A percentile compares a stretch with the other conserved stretches of the same genome.
Evolutionary conservation across 129 eudicot species (phyloP).

Genomic region (Calendula officinalis): DNA sequence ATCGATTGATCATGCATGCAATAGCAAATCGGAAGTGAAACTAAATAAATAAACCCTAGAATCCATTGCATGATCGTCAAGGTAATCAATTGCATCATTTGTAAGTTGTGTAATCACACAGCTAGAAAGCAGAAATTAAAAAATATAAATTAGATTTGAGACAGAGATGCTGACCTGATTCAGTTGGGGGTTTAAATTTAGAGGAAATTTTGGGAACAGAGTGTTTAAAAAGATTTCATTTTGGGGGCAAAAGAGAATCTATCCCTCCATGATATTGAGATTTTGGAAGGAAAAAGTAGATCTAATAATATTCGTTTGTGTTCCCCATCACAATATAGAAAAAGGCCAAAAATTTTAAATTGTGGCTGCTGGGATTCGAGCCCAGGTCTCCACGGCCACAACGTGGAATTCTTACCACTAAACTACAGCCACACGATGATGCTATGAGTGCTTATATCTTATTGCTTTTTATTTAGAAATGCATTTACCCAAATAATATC

Average conservation of each 20-base stretch:
- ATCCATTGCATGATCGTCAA: not conserved
- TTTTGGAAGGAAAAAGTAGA: no score
- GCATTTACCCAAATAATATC: no score
- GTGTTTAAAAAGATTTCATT: constrained; percentile 14
- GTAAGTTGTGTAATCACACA: no score
- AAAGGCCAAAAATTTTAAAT: no score
- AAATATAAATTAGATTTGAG: not conserved
- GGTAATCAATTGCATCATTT: not conserved
- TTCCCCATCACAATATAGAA: no score
- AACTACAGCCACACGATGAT: constrained; percentile 86
- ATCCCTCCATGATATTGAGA: not conserved
- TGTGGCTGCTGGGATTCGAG: constrained; percentile 99
- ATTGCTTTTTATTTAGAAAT: no score
- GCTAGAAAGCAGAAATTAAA: constrained; percentile 1
- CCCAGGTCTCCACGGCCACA: constrained; percentile 99
- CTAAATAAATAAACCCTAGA: constrained; percentile 11
- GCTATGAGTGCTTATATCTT: no score
- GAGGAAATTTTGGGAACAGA: constrained; percentile 8
- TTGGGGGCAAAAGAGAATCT: constrained; percentile 15
- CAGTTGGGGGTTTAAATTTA: constrained; percentile 18
- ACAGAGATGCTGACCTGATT: constrained; percentile 30
- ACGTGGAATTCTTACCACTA: constrained; percentile 99
- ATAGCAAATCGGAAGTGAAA: not conserved
- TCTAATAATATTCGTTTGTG: no score
- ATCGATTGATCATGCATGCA: not conserved